Evolutionary conservation across 352 stramenopile genomes (phyloP), one percentile per base, ranked within the genome.

Genomic region (Phytophthora agathidicida): DNA sequence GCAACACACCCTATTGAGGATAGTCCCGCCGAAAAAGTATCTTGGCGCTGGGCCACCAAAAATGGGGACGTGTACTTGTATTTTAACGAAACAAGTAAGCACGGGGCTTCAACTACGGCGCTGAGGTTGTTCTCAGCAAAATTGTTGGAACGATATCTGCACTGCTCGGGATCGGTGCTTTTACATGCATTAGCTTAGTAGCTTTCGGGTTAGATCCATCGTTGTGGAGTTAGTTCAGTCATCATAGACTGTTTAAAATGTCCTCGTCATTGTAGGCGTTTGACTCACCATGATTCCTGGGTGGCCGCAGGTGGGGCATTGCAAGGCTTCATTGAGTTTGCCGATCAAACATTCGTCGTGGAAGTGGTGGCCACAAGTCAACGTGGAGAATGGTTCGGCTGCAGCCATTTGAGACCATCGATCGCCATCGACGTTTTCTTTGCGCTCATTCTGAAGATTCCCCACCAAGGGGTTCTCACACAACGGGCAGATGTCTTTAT

Each of bases 341-440:
- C 64, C 53, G 2, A 88, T 55, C 23, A 85, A 69, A 56, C 80
- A 89, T 44, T 89, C 77, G 59, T 92, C 80, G 60, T 92, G 80
- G 62, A 89, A 89, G 19, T 71, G 65, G 33, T 89, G 80, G 23
- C 77, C 80, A 30, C 80, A 92, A n/a, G 17, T 37, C 10, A 92
- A 37, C 14, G 60, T 73, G 55, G 72, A 75, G 31, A 80, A 66
- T 36, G 80, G 73, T 19, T 61, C 65, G 1, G 17, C 16, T 20
- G 37, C 38, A 19, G 50, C 24, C 17, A 54, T 9, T 7, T 50
- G 41, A 7, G 36, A 60, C 60, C 48, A 62, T 16, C 45, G 36
- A 36, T 66, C 47, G 24, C 28, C 57, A n/a, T 41, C 39, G 7
- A 32, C 20, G 3, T 58, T 38, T 13, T 26, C 23, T 17, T 43